Evolutionary conservation across 768 basidiomycete species (phyloP).

Genomic region (Gloeostereum incarnatum): DNA sequence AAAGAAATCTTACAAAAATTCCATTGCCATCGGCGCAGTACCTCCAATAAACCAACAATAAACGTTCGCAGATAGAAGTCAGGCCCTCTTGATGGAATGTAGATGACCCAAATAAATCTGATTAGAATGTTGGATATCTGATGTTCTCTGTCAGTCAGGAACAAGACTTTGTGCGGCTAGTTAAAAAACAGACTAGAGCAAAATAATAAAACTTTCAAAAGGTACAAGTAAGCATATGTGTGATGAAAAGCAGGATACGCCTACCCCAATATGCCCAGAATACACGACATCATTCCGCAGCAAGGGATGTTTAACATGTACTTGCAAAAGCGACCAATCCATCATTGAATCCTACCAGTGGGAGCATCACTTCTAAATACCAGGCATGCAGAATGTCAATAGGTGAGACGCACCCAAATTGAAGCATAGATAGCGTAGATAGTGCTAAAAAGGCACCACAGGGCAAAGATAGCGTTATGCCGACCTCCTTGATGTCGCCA

Average conservation of each 20-base stretch:
- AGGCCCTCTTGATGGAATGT: conserved; percentile 47
- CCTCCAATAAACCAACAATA: conserved; percentile 62
- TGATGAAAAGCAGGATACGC: conserved; percentile 7
- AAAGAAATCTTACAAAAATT: conserved; percentile 64
- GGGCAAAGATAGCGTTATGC: conserved; percentile 40
- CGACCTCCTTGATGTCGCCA: conserved; percentile 67
- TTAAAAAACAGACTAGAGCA: conserved; percentile 46
- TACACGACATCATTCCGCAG: conserved; percentile 76
- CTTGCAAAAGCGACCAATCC: conserved; percentile 84
- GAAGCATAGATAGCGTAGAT: conserved; percentile 63
- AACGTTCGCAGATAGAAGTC: conserved; percentile 51
- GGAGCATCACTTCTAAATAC: neutral
- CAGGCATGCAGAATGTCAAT: neutral
- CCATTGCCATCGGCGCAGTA: conserved; percentile 81
- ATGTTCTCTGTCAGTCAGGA: neutral
- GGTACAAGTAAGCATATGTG: neutral
- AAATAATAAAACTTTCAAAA: conserved; percentile 59
- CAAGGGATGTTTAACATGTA: conserved; percentile 43
- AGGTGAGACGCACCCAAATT: conserved; percentile 55
- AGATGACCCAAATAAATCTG: conserved; percentile 79
- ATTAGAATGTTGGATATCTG: conserved; percentile 65
- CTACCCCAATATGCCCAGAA: conserved; percentile 46
- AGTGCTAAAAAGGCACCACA: conserved; percentile 60
- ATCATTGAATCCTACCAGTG: conserved; percentile 63
- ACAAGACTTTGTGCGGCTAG: neutral